Percentiles rank a stretch among this genome's conserved stretches.
These are phyloP conservation scores for Rhizophora apiculata DNA, from an alignment of 345 rosid species.

Conservation along the genomic window DNA sequence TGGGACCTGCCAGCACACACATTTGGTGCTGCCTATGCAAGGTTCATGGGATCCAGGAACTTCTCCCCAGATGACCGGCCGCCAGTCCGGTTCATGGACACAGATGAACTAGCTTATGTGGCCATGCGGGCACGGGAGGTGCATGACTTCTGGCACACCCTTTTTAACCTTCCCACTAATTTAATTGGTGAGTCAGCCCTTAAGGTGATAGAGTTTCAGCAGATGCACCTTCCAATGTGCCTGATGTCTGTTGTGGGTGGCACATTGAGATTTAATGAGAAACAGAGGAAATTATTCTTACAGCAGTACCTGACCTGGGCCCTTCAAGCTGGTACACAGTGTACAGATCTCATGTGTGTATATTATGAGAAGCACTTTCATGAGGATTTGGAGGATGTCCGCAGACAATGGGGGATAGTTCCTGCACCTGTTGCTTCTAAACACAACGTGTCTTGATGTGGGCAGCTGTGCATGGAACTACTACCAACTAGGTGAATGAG, in stretches of 20 bases:
- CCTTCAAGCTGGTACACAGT: constrained; percentile 45
- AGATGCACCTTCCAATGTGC: constrained; percentile 75
- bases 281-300: constrained; percentile 59
- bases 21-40: constrained; percentile 83
- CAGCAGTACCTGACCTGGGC: constrained; percentile 75
- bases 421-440: constrained; percentile 47
- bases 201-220: constrained; percentile 73
- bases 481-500: background rate
- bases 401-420: constrained; percentile 56
- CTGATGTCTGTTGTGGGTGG: constrained; percentile 67
- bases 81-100: constrained; percentile 75
- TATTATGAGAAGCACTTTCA: constrained; percentile 63
- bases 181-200: constrained; percentile 67
- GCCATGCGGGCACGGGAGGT: constrained; percentile 73
- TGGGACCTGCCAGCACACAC: constrained; percentile 72
- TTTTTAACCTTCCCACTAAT: constrained; percentile 67
- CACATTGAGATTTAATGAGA: constrained; percentile 53
- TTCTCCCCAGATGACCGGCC: constrained; percentile 78
- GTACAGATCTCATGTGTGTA: constrained; percentile 64
- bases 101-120: constrained; percentile 63
- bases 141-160: constrained; percentile 81
- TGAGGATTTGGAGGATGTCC: constrained; percentile 68
- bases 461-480: background rate
- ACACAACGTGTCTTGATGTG: constrained; percentile 7
- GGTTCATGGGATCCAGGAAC: constrained; percentile 82